Evolutionary conservation across 495 filamentous ascomycete species (phyloP).

Genomic region (Podospora sp.): DNA sequence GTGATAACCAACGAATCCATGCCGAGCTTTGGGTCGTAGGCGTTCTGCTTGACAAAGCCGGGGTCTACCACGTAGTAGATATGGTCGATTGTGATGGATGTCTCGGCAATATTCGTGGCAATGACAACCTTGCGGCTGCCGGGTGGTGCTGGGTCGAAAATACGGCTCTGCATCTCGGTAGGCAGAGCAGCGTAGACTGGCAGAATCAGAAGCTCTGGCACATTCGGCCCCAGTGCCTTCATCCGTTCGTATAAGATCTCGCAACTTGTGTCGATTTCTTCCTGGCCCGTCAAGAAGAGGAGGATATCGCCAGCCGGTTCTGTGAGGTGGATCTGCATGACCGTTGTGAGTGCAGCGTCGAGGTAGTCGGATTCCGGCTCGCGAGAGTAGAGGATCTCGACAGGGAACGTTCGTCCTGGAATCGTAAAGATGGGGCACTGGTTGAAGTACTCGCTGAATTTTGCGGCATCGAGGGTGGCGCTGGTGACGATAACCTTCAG

Average conservation of each 20-base stretch:
- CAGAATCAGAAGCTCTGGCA: slow-evolving; percentile 90
- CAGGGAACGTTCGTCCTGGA: slow-evolving; percentile 90
- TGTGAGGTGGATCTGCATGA: slow-evolving; percentile 96
- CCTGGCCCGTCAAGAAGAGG: slow-evolving; percentile 93
- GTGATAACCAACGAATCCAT: slow-evolving; percentile 97
- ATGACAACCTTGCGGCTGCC: slow-evolving; percentile 95
- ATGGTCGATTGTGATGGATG: slow-evolving; percentile 94
- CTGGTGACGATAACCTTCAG: slow-evolving; percentile 95
- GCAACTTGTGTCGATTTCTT: slow-evolving; percentile 95
- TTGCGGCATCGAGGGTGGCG: slow-evolving; percentile 94
- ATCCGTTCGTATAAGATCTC: slow-evolving; percentile 94
- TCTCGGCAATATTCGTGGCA: slow-evolving; percentile 98
- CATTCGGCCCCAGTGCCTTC: slow-evolving; percentile 88
- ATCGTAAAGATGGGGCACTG: slow-evolving; percentile 95
- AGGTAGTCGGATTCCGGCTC: slow-evolving; percentile 97
- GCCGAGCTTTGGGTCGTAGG: slow-evolving; percentile 93
- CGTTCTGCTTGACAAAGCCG: slow-evolving; percentile 97
- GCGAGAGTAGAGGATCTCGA: slow-evolving; percentile 90
- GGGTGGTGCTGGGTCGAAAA: slow-evolving; percentile 90
- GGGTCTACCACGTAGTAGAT: slow-evolving; percentile 98
- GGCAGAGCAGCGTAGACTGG: slow-evolving; percentile 94
- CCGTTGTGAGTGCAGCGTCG: slow-evolving; percentile 90
- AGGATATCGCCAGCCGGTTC: slow-evolving; percentile 92
- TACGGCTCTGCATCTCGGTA: slow-evolving; percentile 88
- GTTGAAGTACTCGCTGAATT: slow-evolving; percentile 95